These are phyloP conservation scores for Xylaria sp. DNA, from an alignment of 2,329 filamentous ascomycete genomes.

Conservation along the genomic window DNA sequence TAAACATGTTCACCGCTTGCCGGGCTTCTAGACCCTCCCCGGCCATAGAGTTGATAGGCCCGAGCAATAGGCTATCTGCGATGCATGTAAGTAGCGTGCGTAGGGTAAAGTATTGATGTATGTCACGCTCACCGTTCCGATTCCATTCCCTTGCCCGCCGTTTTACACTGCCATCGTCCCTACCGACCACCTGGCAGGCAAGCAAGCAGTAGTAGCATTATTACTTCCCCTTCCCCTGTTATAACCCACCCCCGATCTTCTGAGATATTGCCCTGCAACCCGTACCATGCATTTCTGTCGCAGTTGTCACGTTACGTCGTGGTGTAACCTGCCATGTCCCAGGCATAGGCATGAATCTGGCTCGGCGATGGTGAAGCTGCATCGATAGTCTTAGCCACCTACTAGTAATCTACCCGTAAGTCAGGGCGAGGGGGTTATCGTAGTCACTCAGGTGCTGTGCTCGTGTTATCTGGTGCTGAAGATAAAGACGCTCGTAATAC, in stretches of 20 bases:
- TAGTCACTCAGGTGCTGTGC: neutral
- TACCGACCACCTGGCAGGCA: neutral
- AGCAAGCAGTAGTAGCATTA: neutral
- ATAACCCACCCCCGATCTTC: conserved; percentile 12
- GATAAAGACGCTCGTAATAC: neutral
- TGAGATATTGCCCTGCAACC: neutral
- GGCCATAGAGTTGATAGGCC: conserved; percentile 13
- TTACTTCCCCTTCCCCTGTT: neutral
- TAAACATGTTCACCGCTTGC: conserved; percentile 21
- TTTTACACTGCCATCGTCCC: neutral
- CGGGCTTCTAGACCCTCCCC: conserved; percentile 19
- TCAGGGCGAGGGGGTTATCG: neutral
- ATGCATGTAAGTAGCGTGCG: neutral
- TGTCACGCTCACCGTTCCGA: neutral
- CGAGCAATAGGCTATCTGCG: conserved; percentile 17
- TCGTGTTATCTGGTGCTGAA: neutral
- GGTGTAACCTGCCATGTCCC: neutral
- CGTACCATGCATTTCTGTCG: conserved; percentile 1
- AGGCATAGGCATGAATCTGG: neutral
- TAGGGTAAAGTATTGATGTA: no score
- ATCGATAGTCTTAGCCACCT: neutral
- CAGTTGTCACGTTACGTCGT: conserved; percentile 31
- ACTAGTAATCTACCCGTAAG: neutral
- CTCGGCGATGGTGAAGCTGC: conserved; percentile 3
- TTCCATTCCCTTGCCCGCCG: neutral